These are phyloP conservation scores for Torrubiella hemipterigena DNA, from an alignment of 2,329 filamentous ascomycete genomes.

Conservation along the genomic window DNA sequence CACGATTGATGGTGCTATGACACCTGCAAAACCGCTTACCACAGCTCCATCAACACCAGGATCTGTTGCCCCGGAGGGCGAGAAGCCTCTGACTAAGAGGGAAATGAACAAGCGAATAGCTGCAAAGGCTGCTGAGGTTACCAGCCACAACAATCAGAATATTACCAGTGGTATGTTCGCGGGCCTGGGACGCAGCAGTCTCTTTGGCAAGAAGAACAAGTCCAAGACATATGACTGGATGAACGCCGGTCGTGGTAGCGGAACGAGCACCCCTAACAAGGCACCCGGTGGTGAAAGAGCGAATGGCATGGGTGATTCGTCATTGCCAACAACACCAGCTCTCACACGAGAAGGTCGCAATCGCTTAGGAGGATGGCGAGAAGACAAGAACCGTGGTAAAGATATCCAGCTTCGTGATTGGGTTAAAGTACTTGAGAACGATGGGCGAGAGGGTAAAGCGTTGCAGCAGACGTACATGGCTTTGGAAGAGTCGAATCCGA, in stretches of 20 bases:
- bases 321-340: conserved; percentile 18
- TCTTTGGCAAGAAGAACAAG: conserved; percentile 46
- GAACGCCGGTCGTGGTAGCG: conserved; percentile 40
- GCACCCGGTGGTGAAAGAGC: conserved; percentile 20
- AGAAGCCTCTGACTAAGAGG: conserved; percentile 75
- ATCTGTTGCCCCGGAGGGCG: conserved; percentile 47
- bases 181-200: conserved; percentile 50
- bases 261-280: conserved; percentile 37
- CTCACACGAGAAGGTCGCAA: conserved; percentile 48
- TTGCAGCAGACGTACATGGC: conserved; percentile 45
- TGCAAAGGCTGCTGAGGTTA: conserved; percentile 67
- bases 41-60: conserved; percentile 50
- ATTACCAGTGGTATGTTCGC: conserved; percentile 65
- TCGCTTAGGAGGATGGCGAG: conserved; percentile 62
- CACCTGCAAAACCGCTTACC: conserved; percentile 40
- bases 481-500: conserved; percentile 36
- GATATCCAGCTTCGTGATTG: conserved; percentile 80
- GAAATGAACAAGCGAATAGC: conserved; percentile 64
- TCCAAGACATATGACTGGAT: conserved; percentile 68
- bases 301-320: conserved; percentile 19
- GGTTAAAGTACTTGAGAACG: conserved; percentile 65
- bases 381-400: conserved; percentile 64
- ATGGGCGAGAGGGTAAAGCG: conserved; percentile 55
- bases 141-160: conserved; percentile 72
- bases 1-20: conserved; percentile 38